Base-by-base conservation (phyloP, 2,329 filamentous ascomycete species). In the Neonectria faginata region DNA sequence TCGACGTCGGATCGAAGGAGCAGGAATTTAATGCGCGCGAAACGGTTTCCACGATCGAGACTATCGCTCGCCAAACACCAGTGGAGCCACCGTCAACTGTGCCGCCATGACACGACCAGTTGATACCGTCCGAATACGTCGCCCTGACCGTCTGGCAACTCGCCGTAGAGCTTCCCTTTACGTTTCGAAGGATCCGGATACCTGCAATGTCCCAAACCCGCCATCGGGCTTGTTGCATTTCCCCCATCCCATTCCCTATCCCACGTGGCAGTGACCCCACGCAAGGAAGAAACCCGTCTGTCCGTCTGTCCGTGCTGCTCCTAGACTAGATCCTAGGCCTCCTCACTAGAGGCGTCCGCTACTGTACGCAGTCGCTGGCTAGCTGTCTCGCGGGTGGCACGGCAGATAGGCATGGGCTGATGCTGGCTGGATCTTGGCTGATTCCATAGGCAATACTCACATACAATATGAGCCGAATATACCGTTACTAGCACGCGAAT, bases 401-500 rank as follows among this genome's bases (percentile, higher is more conserved):
- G 18, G 45, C 45, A 27, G 45, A 50, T 50, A 50, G 45, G 4
- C 25, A n/a, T 50, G 45, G 45, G 45, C 45, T 50, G 45, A 50
- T 18, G 45, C 25, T 18, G 25, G 25, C 25, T 16, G 22, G 45
- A 50, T 11, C 14, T 16, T 50, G 25, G 14, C 14, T n/a, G 22
- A 31, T 50, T 11, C 14, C 45, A 29, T n/a, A n/a, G 22, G 45
- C 12, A 27, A 50, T 29, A 50, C 8, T 29, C 25, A 4, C 45
- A 5, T 5, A 14, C 16, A 16, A 16, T n/a, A 50, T n/a, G 20
- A 20, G 8, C 8, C 25, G 11, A 27, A 29, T n/a, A 50, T 50
- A 50, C 27, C 25, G 12, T 10, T 11, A n/a, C 16, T 50, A n/a
- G 45, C 25, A 42, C n/a, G n/a, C 10, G 8, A 42, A 42, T 11